Evolutionary conservation across 208 protist species (phyloP), one percentile per base, ranked within the genome.

Genomic region (Trypanosoma brucei): DNA sequence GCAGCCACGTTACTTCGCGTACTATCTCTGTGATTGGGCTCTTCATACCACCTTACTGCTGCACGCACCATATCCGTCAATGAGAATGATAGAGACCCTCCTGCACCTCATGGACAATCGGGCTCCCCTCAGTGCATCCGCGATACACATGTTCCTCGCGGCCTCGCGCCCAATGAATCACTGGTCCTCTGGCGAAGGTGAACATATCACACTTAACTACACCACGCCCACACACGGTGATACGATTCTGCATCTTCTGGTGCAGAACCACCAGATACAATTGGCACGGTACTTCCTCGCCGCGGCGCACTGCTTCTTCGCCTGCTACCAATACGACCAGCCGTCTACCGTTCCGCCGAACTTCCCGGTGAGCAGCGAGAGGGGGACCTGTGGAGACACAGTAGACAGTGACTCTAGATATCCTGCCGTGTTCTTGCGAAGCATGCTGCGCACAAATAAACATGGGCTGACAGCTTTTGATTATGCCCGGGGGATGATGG

Each of bases 381-480:
- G 55, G 14, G 3, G 1, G 52, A 72, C 38, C 5, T 48, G 2
- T 22, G 22, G 36, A 49, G 40, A 33, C n/a, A 49, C 2, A 4
- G 37, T n/a, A 31, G 70, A 66, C 33, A 57, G 63, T 0, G 59
- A 75, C 3, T 9, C 3, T 22, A 13, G 33, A 9, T 51, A 75
- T 40, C 70, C 62, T 35, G 78, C 83, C 1, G 66, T 76, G 7
- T 93, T 90, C 50, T 53, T 93, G 22, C 83, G 81, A 8, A 62
- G 76, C 42, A 86, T 93, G 83, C 66, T 93, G 22, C 72, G 68
- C n/a, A 67, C 69, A 31, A 93, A 93, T 62, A 70, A 75, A 11
- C 72, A 88, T 59, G 86, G 86, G 7, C 75, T 93, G 14, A 83
- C 86, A 37, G 70, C 86, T 1, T 90, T 93, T 64, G 86, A 93